Conservation (phyloP, 495 filamentous ascomycete species). For the Penicillium odoratum region DNA sequence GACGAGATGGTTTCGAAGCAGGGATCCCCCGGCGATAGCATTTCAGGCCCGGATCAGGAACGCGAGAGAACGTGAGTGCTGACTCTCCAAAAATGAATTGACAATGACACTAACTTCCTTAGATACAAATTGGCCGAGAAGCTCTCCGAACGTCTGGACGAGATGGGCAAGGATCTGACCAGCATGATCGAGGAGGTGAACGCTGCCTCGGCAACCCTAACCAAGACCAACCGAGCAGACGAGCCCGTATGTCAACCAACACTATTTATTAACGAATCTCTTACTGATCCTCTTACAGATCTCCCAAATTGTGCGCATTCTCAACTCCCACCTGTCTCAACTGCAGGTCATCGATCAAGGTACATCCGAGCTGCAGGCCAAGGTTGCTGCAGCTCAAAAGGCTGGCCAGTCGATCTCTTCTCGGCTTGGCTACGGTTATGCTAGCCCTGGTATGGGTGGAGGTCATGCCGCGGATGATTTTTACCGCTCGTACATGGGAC, state of each 20-base stretch:
- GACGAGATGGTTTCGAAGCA: constrained; percentile 80
- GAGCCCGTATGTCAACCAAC: constrained; percentile 71
- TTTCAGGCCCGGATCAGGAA: constrained; percentile 88
- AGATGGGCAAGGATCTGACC: constrained; percentile 85
- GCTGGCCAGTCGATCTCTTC: constrained; percentile 65
- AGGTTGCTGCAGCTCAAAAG: constrained; percentile 77
- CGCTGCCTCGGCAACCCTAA: constrained; percentile 74
- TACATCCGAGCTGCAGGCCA: constrained; percentile 72
- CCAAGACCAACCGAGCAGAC: constrained; percentile 83
- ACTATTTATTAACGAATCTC: neutral
- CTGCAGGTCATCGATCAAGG: constrained; percentile 89
- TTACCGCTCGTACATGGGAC: constrained; percentile 74
- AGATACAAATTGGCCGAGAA: constrained; percentile 88
- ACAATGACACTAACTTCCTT: constrained; percentile 4
- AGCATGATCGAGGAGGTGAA: constrained; percentile 99
- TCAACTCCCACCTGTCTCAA: constrained; percentile 86
- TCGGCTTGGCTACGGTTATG: constrained; percentile 60
- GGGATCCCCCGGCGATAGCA: constrained; percentile 62
- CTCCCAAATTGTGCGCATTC: constrained; percentile 87
- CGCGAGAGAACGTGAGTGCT: constrained; percentile 75
- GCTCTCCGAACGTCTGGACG: constrained; percentile 79
- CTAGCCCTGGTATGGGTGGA: constrained; percentile 54
- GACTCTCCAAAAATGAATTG: neutral
- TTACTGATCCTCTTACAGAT: constrained; percentile 53
- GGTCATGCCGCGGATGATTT: constrained; percentile 75